Evolutionary conservation across 306 rosid genomes (phyloP), one percentile per base, ranked within the genome.

Genomic region (Cicer bijugum): DNA sequence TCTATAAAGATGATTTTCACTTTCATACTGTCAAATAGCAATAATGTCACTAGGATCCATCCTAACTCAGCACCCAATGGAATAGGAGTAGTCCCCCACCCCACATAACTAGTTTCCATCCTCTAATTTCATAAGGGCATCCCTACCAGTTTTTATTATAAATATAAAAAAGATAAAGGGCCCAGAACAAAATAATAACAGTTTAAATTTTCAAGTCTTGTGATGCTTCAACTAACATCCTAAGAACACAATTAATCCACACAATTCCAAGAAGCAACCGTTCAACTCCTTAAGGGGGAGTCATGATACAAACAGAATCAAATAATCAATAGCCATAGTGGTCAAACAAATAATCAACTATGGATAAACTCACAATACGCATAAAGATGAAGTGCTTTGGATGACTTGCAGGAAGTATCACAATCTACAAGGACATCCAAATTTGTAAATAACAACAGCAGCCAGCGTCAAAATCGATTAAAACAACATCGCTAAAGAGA

Each of bases 381-480:
- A 71, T 50, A 2, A 65, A 43, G 56, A 28, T 33, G 17, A 79
- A 35, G 39, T 47, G 35, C 38, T 39, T 23, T 10, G 12, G 51
- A 50, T 42, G 63, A 76, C 77, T 67, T 67, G 45, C 63, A 67
- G 33, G 20, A 53, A 80, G 71, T 52, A 62, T 60, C 76, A 72
- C 64, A 56, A 67, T 58, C 62, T 43, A 68, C 11, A 48, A 60
- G 56, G 37, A 44, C 52, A 53, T 53, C 53, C 44, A 77, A 77
- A 80, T 46, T 76, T 67, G 56, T 42, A 67, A 67, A 76, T 39
- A 75, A 71, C 51, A 59, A 59, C n/a, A 67, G 70, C 37, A 52
- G 61, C 84, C 68, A 72, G 69, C 35, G 50, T 72, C 65, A 72
- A 83, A 79, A 67, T 72, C 39, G 43, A 74, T 63, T 39, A 71